Evolutionary conservation across 2,329 filamentous ascomycete species (phyloP).

Genomic region (Drechslera avenae): DNA sequence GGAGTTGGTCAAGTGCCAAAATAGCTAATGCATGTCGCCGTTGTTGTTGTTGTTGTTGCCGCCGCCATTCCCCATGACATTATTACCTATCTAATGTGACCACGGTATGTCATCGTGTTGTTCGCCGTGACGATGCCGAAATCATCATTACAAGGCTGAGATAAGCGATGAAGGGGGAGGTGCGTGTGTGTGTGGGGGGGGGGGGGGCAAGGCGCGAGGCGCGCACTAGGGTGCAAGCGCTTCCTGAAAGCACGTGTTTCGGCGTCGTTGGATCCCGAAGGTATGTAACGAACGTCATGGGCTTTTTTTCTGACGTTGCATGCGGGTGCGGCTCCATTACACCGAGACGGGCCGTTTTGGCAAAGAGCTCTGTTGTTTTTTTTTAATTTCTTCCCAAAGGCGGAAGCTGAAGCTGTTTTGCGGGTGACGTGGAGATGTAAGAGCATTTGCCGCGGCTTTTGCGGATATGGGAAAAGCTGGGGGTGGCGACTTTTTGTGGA

Average conservation of each 20-base stretch:
- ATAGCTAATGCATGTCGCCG: too few relatives aligned
- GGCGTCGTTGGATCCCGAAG: not conserved
- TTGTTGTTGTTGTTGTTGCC: too few relatives aligned
- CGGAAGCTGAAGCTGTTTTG: slow-evolving; percentile 2
- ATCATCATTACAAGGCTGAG: not conserved
- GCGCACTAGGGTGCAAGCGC: not conserved
- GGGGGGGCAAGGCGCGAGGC: too few relatives aligned
- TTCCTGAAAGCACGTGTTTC: slow-evolving; percentile 10
- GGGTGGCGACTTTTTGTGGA: too few relatives aligned
- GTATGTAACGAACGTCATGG: slow-evolving; percentile 13
- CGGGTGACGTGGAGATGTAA: slow-evolving; percentile 1
- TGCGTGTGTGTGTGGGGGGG: too few relatives aligned
- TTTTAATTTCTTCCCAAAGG: not conserved
- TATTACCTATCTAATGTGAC: too few relatives aligned
- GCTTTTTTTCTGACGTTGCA: not conserved
- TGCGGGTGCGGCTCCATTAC: slow-evolving; percentile 7
- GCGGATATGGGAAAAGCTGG: not conserved
- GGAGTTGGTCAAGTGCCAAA: too few relatives aligned
- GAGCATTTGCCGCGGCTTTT: not conserved
- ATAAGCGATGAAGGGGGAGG: slow-evolving; percentile 1
- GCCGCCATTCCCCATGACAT: too few relatives aligned
- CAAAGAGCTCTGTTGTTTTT: too few relatives aligned
- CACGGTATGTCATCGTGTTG: slow-evolving; percentile 9
- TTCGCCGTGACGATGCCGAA: not conserved
- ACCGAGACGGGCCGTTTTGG: slow-evolving; percentile 13